These are phyloP conservation scores for Naematelia aurantialba DNA, from an alignment of 768 basidiomycete species.

Conservation along the genomic window DNA sequence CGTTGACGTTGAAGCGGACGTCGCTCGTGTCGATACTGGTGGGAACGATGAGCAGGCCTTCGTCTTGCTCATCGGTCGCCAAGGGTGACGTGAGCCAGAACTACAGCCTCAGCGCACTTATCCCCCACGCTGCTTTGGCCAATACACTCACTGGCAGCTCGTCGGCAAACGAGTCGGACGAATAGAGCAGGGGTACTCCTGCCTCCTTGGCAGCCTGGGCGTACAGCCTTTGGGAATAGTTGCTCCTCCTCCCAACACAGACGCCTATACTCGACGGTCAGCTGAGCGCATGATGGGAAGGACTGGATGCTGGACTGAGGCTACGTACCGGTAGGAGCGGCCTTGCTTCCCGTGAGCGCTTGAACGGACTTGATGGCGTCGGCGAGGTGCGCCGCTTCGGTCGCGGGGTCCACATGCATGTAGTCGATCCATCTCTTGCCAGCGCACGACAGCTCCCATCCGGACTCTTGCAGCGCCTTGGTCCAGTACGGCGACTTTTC, in stretches of 20 bases:
- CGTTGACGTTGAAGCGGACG: conserved; percentile 16
- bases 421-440: conserved; percentile 11
- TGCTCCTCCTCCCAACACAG: conserved; percentile 11
- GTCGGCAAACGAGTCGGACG: conserved; percentile 24
- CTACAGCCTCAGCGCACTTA: background rate
- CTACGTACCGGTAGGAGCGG: conserved; percentile 9
- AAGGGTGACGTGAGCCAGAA: conserved; percentile 14
- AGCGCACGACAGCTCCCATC: conserved; percentile 19
- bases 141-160: conserved; percentile 7
- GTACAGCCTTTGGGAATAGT: conserved; percentile 15
- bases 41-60: conserved; percentile 29
- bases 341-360: conserved; percentile 5
- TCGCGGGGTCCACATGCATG: conserved; percentile 13
- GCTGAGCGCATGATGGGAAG: too few relatives aligned
- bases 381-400: conserved; percentile 10
- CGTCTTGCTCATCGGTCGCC: conserved; percentile 1
- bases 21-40: conserved; percentile 24
- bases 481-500: conserved; percentile 24
- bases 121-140: background rate
- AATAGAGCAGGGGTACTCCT: conserved; percentile 20
- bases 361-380: conserved; percentile 7
- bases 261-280: conserved; percentile 6
- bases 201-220: conserved; percentile 10
- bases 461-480: conserved; percentile 19
- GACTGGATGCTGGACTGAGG: too few relatives aligned